A percentile compares a stretch with the other conserved stretches of the same genome.
These are phyloP conservation scores for Trypanosoma congolense DNA, from an alignment of 208 protist species.

Conservation along the genomic window DNA sequence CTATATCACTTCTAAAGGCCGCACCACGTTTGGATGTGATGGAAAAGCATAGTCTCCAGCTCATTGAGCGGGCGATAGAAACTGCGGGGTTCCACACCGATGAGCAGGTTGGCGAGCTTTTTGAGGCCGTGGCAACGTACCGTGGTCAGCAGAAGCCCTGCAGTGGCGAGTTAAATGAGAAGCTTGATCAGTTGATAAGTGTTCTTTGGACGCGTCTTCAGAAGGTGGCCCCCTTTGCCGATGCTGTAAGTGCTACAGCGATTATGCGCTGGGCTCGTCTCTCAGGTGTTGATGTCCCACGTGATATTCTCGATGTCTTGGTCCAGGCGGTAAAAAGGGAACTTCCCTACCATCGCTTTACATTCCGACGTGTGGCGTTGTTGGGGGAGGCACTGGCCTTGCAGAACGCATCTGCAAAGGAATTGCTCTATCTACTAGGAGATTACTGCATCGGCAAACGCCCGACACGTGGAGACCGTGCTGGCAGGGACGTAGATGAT, in stretches of 20 bases:
- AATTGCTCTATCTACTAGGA: constrained; percentile 33
- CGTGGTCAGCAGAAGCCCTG: constrained; percentile 15
- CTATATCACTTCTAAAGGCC: constrained; percentile 43
- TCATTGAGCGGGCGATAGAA: constrained; percentile 44
- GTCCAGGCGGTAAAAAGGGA: constrained; percentile 24
- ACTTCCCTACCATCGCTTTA: constrained; percentile 23
- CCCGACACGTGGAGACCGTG: constrained; percentile 28
- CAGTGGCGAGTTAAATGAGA: constrained; percentile 25
- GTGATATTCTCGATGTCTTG: constrained; percentile 27
- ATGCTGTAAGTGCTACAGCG: constrained; percentile 10
- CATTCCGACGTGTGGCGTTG: constrained; percentile 15
- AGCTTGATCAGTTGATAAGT: constrained; percentile 28
- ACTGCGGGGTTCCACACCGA: constrained; percentile 64
- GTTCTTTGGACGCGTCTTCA: constrained; percentile 51
- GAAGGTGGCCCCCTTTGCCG: constrained; percentile 37
- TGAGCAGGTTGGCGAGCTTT: constrained; percentile 52
- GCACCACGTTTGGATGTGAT: constrained; percentile 31
- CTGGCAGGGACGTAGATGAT: constrained; percentile 10
- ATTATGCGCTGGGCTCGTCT: constrained; percentile 32
- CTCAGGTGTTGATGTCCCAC: constrained; percentile 34
- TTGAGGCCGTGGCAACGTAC: constrained; percentile 29
- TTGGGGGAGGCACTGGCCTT: constrained; percentile 21
- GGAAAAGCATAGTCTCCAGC: constrained; percentile 35
- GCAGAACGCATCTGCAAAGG: constrained; percentile 30
- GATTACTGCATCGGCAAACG: constrained; percentile 56